These are phyloP conservation scores for Cutaneotrichosporon dermatis DNA, from an alignment of 1,284 basidiomycete species.

Conservation along the genomic window DNA sequence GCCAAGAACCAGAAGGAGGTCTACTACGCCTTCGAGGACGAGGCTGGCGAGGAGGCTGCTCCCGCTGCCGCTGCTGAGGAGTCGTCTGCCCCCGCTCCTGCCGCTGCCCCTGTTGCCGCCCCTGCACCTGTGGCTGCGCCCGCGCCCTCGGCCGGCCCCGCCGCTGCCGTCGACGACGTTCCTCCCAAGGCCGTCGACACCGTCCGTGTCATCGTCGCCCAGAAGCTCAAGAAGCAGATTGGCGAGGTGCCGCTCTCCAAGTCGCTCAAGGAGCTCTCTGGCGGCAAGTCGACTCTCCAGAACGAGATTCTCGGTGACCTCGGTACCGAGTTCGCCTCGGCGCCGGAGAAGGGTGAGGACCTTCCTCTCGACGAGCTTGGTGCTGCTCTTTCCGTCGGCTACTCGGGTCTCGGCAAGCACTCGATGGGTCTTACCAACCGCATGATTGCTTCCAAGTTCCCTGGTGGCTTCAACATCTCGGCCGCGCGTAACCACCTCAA, in stretches of 20 bases:
- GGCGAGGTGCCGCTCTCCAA: conserved; percentile 87
- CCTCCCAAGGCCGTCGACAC: conserved; percentile 91
- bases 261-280: conserved; percentile 96
- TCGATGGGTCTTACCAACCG: conserved; percentile 88
- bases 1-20: conserved; percentile 95
- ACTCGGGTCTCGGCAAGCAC: conserved; percentile 86
- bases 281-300: conserved; percentile 95
- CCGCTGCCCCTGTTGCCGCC: conserved; percentile 53
- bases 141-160: conserved; percentile 58
- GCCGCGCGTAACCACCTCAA: conserved; percentile 84
- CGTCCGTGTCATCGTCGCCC: conserved; percentile 82
- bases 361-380: conserved; percentile 93
- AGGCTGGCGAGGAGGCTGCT: conserved; percentile 50
- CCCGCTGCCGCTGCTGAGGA: conserved; percentile 45
- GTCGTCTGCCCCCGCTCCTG: conserved; percentile 51
- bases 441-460: conserved; percentile 92
- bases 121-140: conserved; percentile 52
- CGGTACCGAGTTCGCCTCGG: conserved; percentile 80
- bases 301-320: conserved; percentile 95
- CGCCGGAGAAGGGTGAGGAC: conserved; percentile 97
- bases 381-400: conserved; percentile 73
- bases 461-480: conserved; percentile 95
- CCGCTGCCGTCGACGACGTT: conserved; percentile 70
- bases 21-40: conserved; percentile 96
- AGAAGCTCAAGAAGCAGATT: conserved; percentile 95